These are phyloP conservation scores for Bipolaris bicolor DNA, from an alignment of 2,329 filamentous ascomycete genomes.

Conservation along the genomic window DNA sequence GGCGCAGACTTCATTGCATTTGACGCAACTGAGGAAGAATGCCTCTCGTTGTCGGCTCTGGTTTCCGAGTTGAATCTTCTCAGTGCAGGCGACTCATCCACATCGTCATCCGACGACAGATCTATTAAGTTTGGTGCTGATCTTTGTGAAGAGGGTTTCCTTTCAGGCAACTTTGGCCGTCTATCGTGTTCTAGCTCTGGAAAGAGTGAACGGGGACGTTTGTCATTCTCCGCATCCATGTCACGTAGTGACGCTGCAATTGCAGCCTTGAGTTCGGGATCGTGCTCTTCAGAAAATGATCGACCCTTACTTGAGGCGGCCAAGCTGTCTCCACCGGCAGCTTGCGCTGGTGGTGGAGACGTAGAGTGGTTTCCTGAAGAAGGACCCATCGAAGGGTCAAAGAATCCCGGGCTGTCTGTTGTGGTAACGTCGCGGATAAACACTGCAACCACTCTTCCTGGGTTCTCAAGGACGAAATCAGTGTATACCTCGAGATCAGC, in stretches of 20 bases:
- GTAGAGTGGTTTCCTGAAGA: conserved; percentile 39
- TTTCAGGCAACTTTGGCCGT: conserved; percentile 47
- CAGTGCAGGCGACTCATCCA: conserved; percentile 22
- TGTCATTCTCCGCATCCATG: conserved; percentile 50
- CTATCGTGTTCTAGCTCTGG: conserved; percentile 47
- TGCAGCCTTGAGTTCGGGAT: conserved; percentile 55
- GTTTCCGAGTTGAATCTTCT: conserved; percentile 39
- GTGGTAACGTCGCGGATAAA: conserved; percentile 98
- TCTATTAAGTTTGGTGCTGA: conserved; percentile 54
- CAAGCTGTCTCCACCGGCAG: conserved; percentile 15
- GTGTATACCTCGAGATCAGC: conserved; percentile 97
- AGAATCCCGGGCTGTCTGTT: conserved; percentile 73
- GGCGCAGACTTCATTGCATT: conserved; percentile 38
- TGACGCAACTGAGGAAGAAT: conserved; percentile 26
- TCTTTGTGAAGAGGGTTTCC: conserved; percentile 32
- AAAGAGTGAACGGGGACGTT: conserved; percentile 43
- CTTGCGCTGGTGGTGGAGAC: conserved; percentile 31
- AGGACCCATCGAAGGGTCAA: conserved; percentile 66
- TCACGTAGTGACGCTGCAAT: conserved; percentile 56
- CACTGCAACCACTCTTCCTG: conserved; percentile 80
- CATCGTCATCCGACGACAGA: conserved; percentile 54
- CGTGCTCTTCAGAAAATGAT: conserved; percentile 50
- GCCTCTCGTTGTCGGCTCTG: conserved; percentile 19
- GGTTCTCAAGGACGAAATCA: conserved; percentile 84
- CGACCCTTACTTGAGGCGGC: conserved; percentile 19